Conservation (phyloP, 768 basidiomycete genomes). For the Boletus edulis region DNA sequence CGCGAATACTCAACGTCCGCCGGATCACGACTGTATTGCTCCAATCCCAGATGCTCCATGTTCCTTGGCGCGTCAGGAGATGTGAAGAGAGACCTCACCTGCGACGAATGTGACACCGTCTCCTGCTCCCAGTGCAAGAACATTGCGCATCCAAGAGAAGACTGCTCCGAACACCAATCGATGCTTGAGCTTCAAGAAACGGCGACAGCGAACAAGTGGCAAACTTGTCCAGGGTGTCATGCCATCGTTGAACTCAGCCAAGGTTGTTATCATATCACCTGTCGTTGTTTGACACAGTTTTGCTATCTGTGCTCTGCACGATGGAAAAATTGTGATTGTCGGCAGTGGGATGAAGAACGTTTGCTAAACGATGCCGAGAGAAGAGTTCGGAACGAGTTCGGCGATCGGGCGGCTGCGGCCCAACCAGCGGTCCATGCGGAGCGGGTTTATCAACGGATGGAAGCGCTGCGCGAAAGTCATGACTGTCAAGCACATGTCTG, state of each 20-base stretch:
- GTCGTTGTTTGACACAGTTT: slow-evolving; percentile 48
- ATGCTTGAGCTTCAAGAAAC: slow-evolving; percentile 43
- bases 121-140: slow-evolving; percentile 54
- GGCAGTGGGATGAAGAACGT: slow-evolving; percentile 60
- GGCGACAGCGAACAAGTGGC: slow-evolving; percentile 48
- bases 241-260: slow-evolving; percentile 52
- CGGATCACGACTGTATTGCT: slow-evolving; percentile 48
- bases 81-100: slow-evolving; percentile 26
- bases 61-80: slow-evolving; percentile 46
- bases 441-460: slow-evolving; percentile 24
- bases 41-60: slow-evolving; percentile 46
- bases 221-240: slow-evolving; percentile 60
- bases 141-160: slow-evolving; percentile 36
- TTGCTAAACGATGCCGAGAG: slow-evolving; percentile 29
- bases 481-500: slow-evolving; percentile 49
- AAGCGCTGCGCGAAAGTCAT: slow-evolving; percentile 47
- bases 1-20: slow-evolving; percentile 45
- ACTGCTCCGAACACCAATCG: slow-evolving; percentile 43
- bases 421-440: slow-evolving; percentile 19
- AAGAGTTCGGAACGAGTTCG: slow-evolving; percentile 25
- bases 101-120: slow-evolving; percentile 37
- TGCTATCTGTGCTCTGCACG: slow-evolving; percentile 61
- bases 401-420: slow-evolving; percentile 3
- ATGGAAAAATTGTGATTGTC: slow-evolving; percentile 64
- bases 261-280: slow-evolving; percentile 69